Evolutionary conservation across 306 rosid species (phyloP).

Genomic region (Quercus bicolor): DNA sequence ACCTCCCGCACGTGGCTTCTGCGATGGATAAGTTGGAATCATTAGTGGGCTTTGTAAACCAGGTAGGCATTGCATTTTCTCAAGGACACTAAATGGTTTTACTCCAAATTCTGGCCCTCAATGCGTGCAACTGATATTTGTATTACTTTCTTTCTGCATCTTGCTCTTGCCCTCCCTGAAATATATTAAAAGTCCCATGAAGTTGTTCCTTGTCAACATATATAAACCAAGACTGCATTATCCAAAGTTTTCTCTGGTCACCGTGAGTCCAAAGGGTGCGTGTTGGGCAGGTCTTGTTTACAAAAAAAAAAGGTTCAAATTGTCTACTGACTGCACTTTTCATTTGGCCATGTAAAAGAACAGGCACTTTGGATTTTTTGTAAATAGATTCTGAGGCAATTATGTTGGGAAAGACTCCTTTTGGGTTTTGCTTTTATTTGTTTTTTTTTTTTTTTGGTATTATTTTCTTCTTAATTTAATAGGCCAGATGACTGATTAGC

Average conservation of each 20-base stretch:
- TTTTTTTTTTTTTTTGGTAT: background rate
- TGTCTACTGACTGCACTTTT: background rate
- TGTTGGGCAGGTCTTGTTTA: too few relatives aligned
- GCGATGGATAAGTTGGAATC: slow-evolving; percentile 83
- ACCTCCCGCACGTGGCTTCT: slow-evolving; percentile 43
- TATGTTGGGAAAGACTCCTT: background rate
- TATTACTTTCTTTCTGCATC: background rate
- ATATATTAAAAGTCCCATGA: background rate
- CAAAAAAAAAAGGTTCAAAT: background rate
- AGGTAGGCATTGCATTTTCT: slow-evolving; percentile 44
- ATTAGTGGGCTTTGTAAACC: slow-evolving; percentile 62
- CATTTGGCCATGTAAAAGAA: background rate
- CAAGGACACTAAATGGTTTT: background rate
- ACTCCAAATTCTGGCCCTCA: background rate
- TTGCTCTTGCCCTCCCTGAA: background rate
- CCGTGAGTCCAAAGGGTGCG: too few relatives aligned
- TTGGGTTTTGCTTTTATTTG: background rate
- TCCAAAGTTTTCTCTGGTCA: too few relatives aligned
- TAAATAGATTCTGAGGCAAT: background rate
- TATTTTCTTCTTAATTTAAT: background rate
- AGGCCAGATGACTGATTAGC: background rate
- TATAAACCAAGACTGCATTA: background rate
- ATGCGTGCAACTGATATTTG: background rate
- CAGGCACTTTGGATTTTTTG: background rate
- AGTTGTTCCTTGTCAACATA: background rate